Evolutionary conservation across 2,329 filamentous ascomycete species (phyloP).

Genomic region (Lachnellula cervina): DNA sequence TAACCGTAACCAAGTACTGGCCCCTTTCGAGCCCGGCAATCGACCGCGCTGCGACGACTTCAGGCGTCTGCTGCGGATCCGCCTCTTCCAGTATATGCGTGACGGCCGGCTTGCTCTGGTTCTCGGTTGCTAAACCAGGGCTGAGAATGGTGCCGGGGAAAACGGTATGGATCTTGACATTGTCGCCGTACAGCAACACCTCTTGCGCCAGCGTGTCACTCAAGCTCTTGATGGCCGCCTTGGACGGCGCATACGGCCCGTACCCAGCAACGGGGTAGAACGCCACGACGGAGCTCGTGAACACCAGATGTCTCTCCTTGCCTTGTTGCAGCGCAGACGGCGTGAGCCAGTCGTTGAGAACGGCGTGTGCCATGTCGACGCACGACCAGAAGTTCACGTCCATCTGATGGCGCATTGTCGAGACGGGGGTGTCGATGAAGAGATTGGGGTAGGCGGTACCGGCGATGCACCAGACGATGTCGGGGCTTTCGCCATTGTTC

Average conservation of each 20-base stretch:
- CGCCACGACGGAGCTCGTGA: slow-evolving; percentile 74
- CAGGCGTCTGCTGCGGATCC: slow-evolving; percentile 75
- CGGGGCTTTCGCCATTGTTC: slow-evolving; percentile 70
- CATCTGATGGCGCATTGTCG: slow-evolving; percentile 71
- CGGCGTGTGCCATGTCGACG: slow-evolving; percentile 79
- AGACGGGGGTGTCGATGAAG: slow-evolving; percentile 68
- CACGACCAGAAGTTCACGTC: slow-evolving; percentile 88
- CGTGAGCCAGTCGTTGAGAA: slow-evolving; percentile 68
- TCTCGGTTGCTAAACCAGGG: slow-evolving; percentile 71
- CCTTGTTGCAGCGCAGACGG: slow-evolving; percentile 40
- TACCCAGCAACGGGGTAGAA: slow-evolving; percentile 81
- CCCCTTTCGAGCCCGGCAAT: slow-evolving; percentile 75
- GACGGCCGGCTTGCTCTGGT: slow-evolving; percentile 72
- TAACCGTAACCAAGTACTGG: slow-evolving; percentile 73
- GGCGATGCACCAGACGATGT: slow-evolving; percentile 89
- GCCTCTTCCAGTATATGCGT: slow-evolving; percentile 74
- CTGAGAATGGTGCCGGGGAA: slow-evolving; percentile 79
- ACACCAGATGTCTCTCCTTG: slow-evolving; percentile 71
- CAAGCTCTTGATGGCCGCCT: slow-evolving; percentile 77
- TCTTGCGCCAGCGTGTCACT: slow-evolving; percentile 83
- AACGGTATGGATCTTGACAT: slow-evolving; percentile 75
- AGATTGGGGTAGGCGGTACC: slow-evolving; percentile 70
- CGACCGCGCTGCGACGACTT: slow-evolving; percentile 66
- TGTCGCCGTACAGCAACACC: slow-evolving; percentile 77
- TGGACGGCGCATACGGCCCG: slow-evolving; percentile 74